Conservation (phyloP, 306 rosid species). For the Cicer pinnatifidum region DNA sequence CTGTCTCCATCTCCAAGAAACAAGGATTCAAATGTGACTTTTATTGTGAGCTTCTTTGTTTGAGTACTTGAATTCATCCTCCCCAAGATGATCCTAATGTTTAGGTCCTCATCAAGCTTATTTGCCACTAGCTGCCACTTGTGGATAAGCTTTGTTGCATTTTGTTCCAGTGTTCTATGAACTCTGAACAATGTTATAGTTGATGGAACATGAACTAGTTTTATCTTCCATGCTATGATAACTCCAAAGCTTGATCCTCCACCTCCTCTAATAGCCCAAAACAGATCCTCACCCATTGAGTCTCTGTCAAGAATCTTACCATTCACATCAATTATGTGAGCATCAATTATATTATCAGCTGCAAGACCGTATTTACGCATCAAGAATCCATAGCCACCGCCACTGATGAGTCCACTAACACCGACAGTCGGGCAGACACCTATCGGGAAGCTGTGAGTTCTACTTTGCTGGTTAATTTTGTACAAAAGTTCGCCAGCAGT, state of each 20-base stretch:
- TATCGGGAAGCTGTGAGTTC: slow-evolving; percentile 51
- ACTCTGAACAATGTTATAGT: slow-evolving; percentile 59
- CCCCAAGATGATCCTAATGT: slow-evolving; percentile 12
- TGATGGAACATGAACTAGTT: slow-evolving; percentile 61
- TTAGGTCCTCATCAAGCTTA: slow-evolving; percentile 39
- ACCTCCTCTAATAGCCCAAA: slow-evolving; percentile 82
- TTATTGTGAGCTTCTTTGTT: background rate
- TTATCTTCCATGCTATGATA: slow-evolving; percentile 54
- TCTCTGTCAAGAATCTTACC: slow-evolving; percentile 63
- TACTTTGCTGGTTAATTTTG: slow-evolving; percentile 32
- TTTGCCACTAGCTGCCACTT: slow-evolving; percentile 62
- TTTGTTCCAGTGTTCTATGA: slow-evolving; percentile 48
- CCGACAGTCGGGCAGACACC: slow-evolving; percentile 72
- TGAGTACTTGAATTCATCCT: slow-evolving; percentile 19
- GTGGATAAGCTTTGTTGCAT: slow-evolving; percentile 53
- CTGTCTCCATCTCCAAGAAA: slow-evolving; percentile 48
- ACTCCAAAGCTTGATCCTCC: slow-evolving; percentile 75
- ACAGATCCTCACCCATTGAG: slow-evolving; percentile 68
- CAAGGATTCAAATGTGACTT: slow-evolving; percentile 18
- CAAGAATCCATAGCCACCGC: slow-evolving; percentile 75
- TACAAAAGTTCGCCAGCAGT: slow-evolving; percentile 46
- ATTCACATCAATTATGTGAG: slow-evolving; percentile 57
- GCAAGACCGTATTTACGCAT: slow-evolving; percentile 65
- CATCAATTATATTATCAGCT: slow-evolving; percentile 63
- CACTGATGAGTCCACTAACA: slow-evolving; percentile 71